Evolutionary conservation across 129 eudicot genomes (phyloP), one percentile per base, ranked within the genome.

Genomic region (Flaveria bidentis): DNA sequence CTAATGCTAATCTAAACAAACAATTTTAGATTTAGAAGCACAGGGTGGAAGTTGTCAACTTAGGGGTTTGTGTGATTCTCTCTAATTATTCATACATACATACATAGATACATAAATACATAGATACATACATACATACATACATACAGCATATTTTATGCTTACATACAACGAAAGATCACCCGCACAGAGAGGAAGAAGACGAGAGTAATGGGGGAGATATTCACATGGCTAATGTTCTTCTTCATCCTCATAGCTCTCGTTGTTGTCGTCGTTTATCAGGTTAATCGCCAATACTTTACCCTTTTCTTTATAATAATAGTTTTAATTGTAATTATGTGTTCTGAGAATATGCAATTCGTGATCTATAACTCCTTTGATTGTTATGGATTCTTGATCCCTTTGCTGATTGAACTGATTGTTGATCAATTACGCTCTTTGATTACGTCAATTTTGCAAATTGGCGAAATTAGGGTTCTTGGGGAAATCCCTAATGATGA

Each of bases 191-290:
- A 18, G 6, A 72, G 4, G n/a, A 36, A 67, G 56, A 62, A 64
- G 65, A 61, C 80, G 13, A 47, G 45, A 77, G 56, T 74, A 22
- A 93, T 93, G 97, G 87, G 86, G 72, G 90, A 72, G 60, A 66
- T 88, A 44, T 76, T 86, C 25, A 80, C 78, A 65, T 94, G 99
- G 99, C 86, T 94, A 16, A 76, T 88, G 53, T 91, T 88, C 88
- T 94, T 94, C 88, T 87, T 94, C 86, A 74, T 82, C 76, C 86
- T 84, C 82, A 87, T 94, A 33, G 91, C 88, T 80, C 91, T 94
- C 75, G 86, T 94, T 63, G 82, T 84, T 39, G 61, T 91, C 74
- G 89, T 94, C 42, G 87, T 94, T 83, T 94, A 87, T 85, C 99
- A 94, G 99, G 99, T 94, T 50, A 41, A 45, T 55, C 26, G 14